Base-by-base conservation (phyloP, 2,329 filamentous ascomycete species). In the Trichoderma koningiopsis region DNA sequence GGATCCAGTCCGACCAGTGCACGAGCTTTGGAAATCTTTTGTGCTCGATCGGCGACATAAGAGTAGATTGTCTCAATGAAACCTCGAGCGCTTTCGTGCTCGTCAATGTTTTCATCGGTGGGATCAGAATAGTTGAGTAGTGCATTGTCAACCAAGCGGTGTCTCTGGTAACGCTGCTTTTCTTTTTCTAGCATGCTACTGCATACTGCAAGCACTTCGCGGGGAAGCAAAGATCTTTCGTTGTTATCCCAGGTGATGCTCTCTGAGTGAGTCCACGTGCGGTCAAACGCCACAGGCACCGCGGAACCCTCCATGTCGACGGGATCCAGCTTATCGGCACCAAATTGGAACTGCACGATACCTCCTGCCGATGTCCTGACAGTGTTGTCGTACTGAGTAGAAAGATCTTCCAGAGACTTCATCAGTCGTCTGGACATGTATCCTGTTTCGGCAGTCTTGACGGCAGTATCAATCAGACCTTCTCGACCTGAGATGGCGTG, bases 341-440 rank as follows among this genome's bases (percentile, higher is more conserved):
- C 96, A 75, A 97, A 99, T 77, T 97, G 94, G 82, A 99, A 98
- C 78, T 99, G 96, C 2, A 99, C 94, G 71, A 99, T 91, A 37
- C 90, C 90, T 8, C 92, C 92, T 2, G 91, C 91, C 0, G 94
- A 97, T 33, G 95, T 98, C 68, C 96, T 89, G 0, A 99, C 95
- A 0, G 96, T 99, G 75, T 96, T 89, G 75, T 99, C 96, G 75
- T 99, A 99, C 75, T 94, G 89, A 0, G 92, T 93, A 0, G 94
- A 97, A 3, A 98, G 83, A 83, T 99, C 96, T 78, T 99, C 96
- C 60, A 99, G 82, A 3, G 93, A 97, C 81, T 99, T 99, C 95
- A 99, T 99, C 77, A 99, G 80, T 74, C 96, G 90, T 82, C 96
- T 91, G 72, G 95, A 98, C 96, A 99, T 99, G 82, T 99, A 99